These are phyloP conservation scores for Paramecium pentaurelia DNA, from an alignment of 73 alveolate species.

Conservation along the genomic window DNA sequence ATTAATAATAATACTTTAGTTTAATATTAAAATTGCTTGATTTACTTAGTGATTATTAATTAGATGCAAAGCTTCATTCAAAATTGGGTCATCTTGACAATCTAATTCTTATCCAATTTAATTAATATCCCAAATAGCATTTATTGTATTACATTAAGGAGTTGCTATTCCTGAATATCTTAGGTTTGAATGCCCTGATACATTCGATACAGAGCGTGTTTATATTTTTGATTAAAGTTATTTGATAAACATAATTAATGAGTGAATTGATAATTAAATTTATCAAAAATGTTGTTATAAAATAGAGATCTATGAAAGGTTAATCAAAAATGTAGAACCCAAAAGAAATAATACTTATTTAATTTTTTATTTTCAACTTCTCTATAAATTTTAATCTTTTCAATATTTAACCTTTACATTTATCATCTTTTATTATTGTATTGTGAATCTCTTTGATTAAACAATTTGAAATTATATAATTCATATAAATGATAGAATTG, in stretches of 20 bases:
- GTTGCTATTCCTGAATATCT: background rate
- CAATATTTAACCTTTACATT: too few species aligned
- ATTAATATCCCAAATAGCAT: conserved; percentile 31
- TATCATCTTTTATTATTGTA: too few species aligned
- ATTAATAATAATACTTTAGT: background rate
- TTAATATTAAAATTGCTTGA: background rate
- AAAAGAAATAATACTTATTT: background rate
- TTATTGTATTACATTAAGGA: conserved; percentile 1
- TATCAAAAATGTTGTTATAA: background rate
- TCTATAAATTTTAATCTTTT: background rate
- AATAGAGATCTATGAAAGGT: background rate
- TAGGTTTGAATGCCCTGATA: background rate
- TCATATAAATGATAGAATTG: too few species aligned
- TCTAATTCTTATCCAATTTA: conserved; percentile 22
- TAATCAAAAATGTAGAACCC: background rate
- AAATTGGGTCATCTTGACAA: conserved; percentile 28
- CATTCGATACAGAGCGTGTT: background rate
- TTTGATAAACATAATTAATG: background rate
- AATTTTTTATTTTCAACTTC: too few species aligned
- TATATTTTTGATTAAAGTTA: background rate
- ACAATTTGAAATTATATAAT: too few species aligned
- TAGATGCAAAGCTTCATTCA: background rate
- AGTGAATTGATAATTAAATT: background rate
- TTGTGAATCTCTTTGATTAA: too few species aligned
- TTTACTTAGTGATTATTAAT: background rate